These are phyloP conservation scores for Entomortierella beljakovae DNA, from an alignment of 192 early-diverging fungal species.

Conservation along the genomic window DNA sequence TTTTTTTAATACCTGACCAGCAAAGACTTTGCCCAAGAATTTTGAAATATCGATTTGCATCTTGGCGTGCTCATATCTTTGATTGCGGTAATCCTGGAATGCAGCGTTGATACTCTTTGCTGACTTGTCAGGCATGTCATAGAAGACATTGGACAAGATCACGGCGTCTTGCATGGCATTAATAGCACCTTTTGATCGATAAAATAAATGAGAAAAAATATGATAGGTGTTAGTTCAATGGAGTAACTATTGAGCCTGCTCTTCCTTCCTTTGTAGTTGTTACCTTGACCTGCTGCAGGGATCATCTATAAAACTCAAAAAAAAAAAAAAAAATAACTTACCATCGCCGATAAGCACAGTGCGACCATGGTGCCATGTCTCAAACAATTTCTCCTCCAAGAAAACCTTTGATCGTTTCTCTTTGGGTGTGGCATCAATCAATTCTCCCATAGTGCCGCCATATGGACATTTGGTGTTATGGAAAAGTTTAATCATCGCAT, in stretches of 20 bases:
- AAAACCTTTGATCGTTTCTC: constrained; percentile 35
- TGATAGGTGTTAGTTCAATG: not conserved
- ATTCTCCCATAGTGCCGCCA: constrained; percentile 35
- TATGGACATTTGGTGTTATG: not conserved
- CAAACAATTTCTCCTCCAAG: constrained; percentile 42
- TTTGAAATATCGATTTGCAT: constrained; percentile 13
- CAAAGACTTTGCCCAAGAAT: constrained; percentile 19
- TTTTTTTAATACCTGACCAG: constrained; percentile 22
- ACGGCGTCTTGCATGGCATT: constrained; percentile 50
- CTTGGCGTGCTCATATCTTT: constrained; percentile 25
- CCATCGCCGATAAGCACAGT: constrained; percentile 36
- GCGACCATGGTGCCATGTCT: constrained; percentile 33
- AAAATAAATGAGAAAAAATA: not conserved
- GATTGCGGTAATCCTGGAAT: constrained; percentile 18
- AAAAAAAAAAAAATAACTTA: constrained; percentile 1
- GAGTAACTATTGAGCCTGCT: no score
- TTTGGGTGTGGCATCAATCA: constrained; percentile 40
- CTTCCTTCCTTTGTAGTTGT: no score
- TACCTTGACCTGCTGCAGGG: constrained; percentile 32
- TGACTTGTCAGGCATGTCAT: constrained; percentile 20
- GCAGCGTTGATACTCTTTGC: constrained; percentile 11
- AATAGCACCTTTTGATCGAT: constrained; percentile 13
- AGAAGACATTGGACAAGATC: constrained; percentile 29
- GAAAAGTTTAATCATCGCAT: constrained; percentile 27
- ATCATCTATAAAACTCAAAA: constrained; percentile 15